Evolutionary conservation across 2,329 filamentous ascomycete genomes (phyloP), one percentile per base, ranked within the genome.

Genomic region (Pochonia chlamydosporia): DNA sequence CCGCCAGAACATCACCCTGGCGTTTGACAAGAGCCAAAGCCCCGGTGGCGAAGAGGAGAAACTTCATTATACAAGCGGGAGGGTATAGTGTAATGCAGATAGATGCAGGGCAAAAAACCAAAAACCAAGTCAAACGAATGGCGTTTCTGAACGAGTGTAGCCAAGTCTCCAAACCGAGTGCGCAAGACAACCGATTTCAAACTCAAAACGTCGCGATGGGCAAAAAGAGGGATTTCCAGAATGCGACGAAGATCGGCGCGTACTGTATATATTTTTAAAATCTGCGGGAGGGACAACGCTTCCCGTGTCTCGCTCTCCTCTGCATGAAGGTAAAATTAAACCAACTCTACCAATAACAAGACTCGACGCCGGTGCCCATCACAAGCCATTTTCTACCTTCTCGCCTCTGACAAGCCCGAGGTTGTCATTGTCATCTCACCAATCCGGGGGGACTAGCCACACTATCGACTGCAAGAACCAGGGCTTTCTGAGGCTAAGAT

Each of bases 11-110:
- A 6, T 28, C 10, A 10, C 23, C 37, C 33, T 39, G 40, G 35
- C 47, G 47, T 21, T 20, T n/a, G 37, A 7, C 33, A 31, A 46
- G 26, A 20, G 46, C 46, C 42, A 49, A 31, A 11, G 47, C 47
- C 23, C 37, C 24, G 30, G 47, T 40, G 43, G 47, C 47, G n/a
- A 49, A 46, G 24, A 49, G 14, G 23, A 49, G 47, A 25, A 49
- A 43, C 47, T 49, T 49, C 43, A 49, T 49, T n/a, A 7, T 11
- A 4, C 5, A 9, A 23, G 33, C 5, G n/a, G n/a, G n/a, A n/a
- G n/a, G n/a, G n/a, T n/a, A n/a, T n/a, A n/a, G n/a, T n/a, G n/a
- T n/a, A n/a, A n/a, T n/a, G n/a, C n/a, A n/a, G n/a, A n/a, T n/a
- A n/a, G n/a, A n/a, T n/a, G n/a, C n/a, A 37, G 35, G 35, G 35